Conservation (phyloP, 345 rosid species). For the Atalantia buxifolia region DNA sequence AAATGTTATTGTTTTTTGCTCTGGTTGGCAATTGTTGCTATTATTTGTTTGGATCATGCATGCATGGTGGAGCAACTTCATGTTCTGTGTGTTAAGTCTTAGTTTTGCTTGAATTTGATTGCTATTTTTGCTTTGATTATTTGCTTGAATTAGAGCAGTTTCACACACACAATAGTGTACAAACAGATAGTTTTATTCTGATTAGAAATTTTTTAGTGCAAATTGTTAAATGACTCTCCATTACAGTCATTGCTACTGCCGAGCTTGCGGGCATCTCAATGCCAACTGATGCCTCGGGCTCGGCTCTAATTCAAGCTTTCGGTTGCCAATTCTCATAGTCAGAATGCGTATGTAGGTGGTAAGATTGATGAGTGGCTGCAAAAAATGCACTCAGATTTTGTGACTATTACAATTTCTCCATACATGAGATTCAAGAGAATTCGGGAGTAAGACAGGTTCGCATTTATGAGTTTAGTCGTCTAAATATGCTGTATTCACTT, state of each 20-base stretch:
- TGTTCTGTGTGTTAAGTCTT: slow-evolving; percentile 71
- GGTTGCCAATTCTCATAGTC: not conserved
- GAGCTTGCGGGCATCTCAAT: not conserved
- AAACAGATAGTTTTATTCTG: too few relatives aligned
- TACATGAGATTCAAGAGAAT: slow-evolving; percentile 67
- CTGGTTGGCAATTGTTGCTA: slow-evolving; percentile 41
- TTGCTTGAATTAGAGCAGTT: too few relatives aligned
- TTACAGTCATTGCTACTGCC: not conserved
- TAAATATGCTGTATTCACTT: slow-evolving; percentile 80
- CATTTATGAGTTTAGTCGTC: slow-evolving; percentile 69
- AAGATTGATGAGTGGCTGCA: too few relatives aligned
- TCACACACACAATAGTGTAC: too few relatives aligned
- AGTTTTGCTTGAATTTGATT: too few relatives aligned
- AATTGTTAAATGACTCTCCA: not conserved
- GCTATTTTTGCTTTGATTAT: too few relatives aligned
- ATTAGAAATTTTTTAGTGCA: too few relatives aligned
- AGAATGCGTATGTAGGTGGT: not conserved
- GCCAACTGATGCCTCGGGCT: not conserved
- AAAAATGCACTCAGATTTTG: slow-evolving; percentile 69
- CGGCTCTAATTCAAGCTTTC: not conserved
- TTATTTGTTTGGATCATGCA: slow-evolving; percentile 90
- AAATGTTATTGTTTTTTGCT: too few relatives aligned
- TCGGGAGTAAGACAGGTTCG: slow-evolving; percentile 68
- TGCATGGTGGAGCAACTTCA: slow-evolving; percentile 62
- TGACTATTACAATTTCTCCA: slow-evolving; percentile 74